phyloP scores from a whole-genome alignment of 1,284 basidiomycete species.

The Trichosporon ovoides region DNA sequence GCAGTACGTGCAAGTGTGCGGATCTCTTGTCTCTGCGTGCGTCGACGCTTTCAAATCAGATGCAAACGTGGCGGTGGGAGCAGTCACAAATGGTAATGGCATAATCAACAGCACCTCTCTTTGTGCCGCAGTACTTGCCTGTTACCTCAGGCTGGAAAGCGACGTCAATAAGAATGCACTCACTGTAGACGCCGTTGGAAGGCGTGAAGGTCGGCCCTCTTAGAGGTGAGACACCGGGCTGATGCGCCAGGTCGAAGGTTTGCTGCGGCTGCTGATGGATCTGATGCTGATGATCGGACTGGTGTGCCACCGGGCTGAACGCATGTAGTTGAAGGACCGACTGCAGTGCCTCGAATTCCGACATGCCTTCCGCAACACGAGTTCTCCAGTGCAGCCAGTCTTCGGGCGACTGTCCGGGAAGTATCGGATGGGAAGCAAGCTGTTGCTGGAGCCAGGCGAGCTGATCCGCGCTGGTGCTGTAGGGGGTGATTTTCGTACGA shows the following conservation, averaged over 20 bases:
- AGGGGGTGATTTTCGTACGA: background rate
- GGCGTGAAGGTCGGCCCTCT: background rate
- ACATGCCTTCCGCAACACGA: slow-evolving; percentile 24
- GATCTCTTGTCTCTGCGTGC: slow-evolving; percentile 1
- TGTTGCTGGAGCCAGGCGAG: slow-evolving; percentile 27
- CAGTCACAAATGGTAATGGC: slow-evolving; percentile 5
- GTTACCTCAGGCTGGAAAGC: background rate
- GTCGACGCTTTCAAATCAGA: slow-evolving; percentile 2
- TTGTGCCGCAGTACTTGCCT: slow-evolving; percentile 4
- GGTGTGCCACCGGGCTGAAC: background rate
- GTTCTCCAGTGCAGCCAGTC: slow-evolving; percentile 30
- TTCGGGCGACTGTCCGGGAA: slow-evolving; percentile 19
- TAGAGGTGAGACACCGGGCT: background rate
- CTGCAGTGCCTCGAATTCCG: slow-evolving; percentile 21
- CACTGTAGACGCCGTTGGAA: background rate
- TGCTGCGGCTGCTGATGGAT: background rate
- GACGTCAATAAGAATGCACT: background rate
- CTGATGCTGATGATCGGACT: background rate
- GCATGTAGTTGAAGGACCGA: background rate
- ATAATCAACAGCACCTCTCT: slow-evolving; percentile 6
- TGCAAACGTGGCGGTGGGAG: background rate
- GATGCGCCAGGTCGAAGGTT: background rate
- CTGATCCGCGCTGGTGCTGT: slow-evolving; percentile 17
- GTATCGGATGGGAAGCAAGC: slow-evolving; percentile 18
- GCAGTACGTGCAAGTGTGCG: background rate